Conservation (phyloP, 805 yeast species). For the Saccharomycopsis sp. region DNA sequence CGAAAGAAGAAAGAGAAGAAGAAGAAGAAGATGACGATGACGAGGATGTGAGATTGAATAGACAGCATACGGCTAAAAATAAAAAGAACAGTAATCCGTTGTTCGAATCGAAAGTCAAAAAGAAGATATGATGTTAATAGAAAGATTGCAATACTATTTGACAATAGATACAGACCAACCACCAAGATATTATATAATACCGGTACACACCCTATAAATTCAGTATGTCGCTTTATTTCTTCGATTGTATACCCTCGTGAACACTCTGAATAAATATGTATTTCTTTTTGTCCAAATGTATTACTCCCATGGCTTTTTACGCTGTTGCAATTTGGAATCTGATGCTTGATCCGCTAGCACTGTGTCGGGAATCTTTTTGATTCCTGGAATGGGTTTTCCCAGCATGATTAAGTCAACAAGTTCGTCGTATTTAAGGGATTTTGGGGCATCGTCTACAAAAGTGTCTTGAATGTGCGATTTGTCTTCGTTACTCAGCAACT, state of each 20-base stretch:
- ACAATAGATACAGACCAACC: too few relatives aligned
- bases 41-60: constrained; percentile 3
- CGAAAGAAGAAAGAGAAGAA: too few relatives aligned
- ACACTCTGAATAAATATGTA: too few relatives aligned
- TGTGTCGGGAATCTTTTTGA: constrained; percentile 65
- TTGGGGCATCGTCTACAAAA: constrained; percentile 19
- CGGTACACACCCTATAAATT: too few relatives aligned
- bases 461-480: not conserved
- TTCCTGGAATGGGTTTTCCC: constrained; percentile 73
- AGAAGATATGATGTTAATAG: too few relatives aligned
- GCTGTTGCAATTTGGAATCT: constrained; percentile 34
- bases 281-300: not conserved
- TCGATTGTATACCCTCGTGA: too few relatives aligned
- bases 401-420: constrained; percentile 61
- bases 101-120: constrained; percentile 5
- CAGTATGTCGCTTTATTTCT: too few relatives aligned
- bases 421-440: constrained; percentile 50
- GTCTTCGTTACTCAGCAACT: not conserved
- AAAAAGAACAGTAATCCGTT: constrained; percentile 7
- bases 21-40: not conserved
- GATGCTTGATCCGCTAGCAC: constrained; percentile 52
- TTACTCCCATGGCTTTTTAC: constrained; percentile 75
- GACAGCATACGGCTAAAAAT: constrained; percentile 5
- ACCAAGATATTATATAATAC: too few relatives aligned
- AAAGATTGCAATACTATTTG: too few relatives aligned